Evolutionary conservation across 1,284 basidiomycete genomes (phyloP), one percentile per base, ranked within the genome.

Genomic region (Pseudozyma flocculosa): DNA sequence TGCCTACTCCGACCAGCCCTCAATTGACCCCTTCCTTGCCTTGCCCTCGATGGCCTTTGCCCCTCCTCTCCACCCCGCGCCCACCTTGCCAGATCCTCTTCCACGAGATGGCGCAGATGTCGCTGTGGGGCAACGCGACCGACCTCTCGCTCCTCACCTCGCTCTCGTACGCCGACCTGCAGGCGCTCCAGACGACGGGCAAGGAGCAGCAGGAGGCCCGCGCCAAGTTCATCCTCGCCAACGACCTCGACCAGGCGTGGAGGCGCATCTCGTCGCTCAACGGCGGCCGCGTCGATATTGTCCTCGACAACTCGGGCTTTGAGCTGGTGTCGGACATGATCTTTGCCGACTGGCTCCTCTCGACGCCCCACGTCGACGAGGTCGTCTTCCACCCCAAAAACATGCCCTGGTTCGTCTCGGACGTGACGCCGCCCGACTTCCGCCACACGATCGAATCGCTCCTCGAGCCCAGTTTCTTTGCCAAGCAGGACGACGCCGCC

Each of bases 261-360:
- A 75, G 84, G 0, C 83, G 89, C 70, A 72, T 96, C 39, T 84
- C 84, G 58, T 80, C 77, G 10, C 69, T 86, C 21, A 82, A 83
- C 45, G 79, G 81, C 50, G 85, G 82, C 0, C 82, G 87, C 9
- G 82, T 94, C 17, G 94, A 98, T 78, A 87, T 97, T 57, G 85
- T 97, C 2, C 81, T 98, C 24, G 94, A 97, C 78, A 97, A 97
- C 75, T 86, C 90, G 88, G 67, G 64, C 1, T 96, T 96, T 64
- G 93, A 97, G 88, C 82, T 97, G 15, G 92, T 90, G 78, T 95
- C 93, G 1, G 95, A 97, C 75, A 80, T 97, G 29, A 86, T 96
- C 19, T 87, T 98, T 61, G 94, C 93, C 34, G 94, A 98, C 76
- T 97, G 95, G 72, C 50, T 73, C 38, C 57, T 73, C 11, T 58